These are phyloP conservation scores for Pezicula carpinea DNA, from an alignment of 2,329 filamentous ascomycete genomes.

Conservation along the genomic window DNA sequence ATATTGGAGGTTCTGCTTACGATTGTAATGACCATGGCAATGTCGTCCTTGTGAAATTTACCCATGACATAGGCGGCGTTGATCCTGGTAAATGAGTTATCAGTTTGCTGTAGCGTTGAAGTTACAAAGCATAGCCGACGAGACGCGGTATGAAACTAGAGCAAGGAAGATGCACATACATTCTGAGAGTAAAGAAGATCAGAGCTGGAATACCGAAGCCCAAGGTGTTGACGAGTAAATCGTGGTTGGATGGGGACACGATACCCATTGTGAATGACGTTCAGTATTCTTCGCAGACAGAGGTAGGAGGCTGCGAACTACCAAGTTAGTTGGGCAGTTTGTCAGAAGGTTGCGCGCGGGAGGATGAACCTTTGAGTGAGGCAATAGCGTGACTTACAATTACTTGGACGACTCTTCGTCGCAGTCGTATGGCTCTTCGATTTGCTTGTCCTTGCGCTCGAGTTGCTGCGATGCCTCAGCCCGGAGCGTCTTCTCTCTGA, in stretches of 20 bases:
- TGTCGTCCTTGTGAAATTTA: constrained; percentile 28
- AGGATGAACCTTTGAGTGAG: too few species aligned
- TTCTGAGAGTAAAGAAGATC: constrained; percentile 11
- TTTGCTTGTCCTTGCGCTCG: too few species aligned
- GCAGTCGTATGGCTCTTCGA: too few species aligned
- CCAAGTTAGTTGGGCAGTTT: neutral
- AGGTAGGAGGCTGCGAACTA: neutral
- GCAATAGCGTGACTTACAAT: too few species aligned
- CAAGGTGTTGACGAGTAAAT: constrained; percentile 18
- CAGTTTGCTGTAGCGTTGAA: constrained; percentile 2
- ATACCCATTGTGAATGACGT: constrained; percentile 1
- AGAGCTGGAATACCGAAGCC: constrained; percentile 16
- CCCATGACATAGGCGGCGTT: constrained; percentile 14
- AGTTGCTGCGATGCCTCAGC: too few species aligned
- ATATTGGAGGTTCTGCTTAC: constrained; percentile 20
- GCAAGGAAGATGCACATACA: constrained; percentile 12
- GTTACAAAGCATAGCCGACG: neutral
- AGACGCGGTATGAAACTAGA: neutral
- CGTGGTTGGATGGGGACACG: constrained; percentile 12
- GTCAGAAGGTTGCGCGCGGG: too few species aligned
- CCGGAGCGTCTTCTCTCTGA: too few species aligned
- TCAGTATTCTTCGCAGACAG: too few species aligned
- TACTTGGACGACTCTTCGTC: too few species aligned
- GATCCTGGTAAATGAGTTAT: neutral
- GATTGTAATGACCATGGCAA: constrained; percentile 32